Conservation (phyloP, 768 basidiomycete species). For the Suillus plorans region DNA sequence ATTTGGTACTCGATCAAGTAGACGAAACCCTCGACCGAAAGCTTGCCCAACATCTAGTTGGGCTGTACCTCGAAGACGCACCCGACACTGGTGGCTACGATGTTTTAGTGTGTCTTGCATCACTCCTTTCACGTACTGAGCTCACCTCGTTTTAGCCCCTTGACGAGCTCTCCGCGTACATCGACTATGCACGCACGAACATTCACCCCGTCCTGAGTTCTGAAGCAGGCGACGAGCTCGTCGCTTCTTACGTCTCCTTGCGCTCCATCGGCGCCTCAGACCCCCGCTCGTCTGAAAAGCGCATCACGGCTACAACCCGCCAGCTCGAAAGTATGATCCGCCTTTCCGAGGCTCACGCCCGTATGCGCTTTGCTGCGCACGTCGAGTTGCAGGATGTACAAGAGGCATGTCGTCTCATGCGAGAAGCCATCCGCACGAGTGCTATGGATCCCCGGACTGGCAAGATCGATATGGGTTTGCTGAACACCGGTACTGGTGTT, state of each 20-base stretch:
- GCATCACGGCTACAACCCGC: conserved; percentile 97
- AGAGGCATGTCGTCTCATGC: conserved; percentile 94
- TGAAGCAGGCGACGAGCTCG: conserved; percentile 81
- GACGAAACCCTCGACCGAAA: conserved; percentile 85
- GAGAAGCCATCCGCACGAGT: conserved; percentile 91
- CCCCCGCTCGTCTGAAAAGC: conserved; percentile 82
- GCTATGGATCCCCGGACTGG: conserved; percentile 97
- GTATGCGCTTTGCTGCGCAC: conserved; percentile 89
- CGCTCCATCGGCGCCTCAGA: conserved; percentile 86
- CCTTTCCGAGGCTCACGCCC: conserved; percentile 92
- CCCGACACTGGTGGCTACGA: conserved; percentile 68
- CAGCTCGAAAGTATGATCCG: conserved; percentile 98
- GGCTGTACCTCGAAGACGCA: conserved; percentile 89
- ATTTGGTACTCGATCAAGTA: conserved; percentile 92
- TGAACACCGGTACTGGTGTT: conserved; percentile 90
- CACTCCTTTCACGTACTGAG: conserved; percentile 1
- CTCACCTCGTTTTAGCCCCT: conserved; percentile 58
- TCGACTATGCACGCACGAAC: conserved; percentile 86
- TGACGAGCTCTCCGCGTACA: conserved; percentile 89
- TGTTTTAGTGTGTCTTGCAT: conserved; percentile 60
- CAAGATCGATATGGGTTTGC: conserved; percentile 94
- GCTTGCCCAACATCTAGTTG: conserved; percentile 90
- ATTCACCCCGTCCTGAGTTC: conserved; percentile 87
- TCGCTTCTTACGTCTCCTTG: conserved; percentile 89
- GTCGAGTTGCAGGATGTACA: conserved; percentile 87